phyloP scores from a whole-genome alignment of 2,329 filamentous ascomycete species.

The Colletotrichum cereale region DNA sequence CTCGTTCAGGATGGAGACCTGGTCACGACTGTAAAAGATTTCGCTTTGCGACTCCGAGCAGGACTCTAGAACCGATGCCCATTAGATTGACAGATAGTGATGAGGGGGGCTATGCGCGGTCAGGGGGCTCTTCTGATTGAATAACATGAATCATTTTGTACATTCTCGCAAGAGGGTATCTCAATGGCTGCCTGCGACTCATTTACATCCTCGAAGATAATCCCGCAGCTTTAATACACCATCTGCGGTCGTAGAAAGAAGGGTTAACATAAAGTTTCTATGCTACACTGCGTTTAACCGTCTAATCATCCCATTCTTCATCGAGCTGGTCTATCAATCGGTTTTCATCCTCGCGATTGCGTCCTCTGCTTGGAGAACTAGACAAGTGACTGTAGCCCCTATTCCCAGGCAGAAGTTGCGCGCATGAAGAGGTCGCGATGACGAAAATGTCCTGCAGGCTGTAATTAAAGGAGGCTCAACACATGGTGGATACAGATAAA shows the following conservation, averaged over 20 bases:
- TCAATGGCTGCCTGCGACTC: slow-evolving; percentile 37
- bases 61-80: background rate
- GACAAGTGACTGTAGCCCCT: slow-evolving; percentile 77
- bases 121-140: background rate
- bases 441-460: slow-evolving; percentile 71
- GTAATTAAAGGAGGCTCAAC: slow-evolving; percentile 40
- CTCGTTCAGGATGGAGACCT: slow-evolving; percentile 59
- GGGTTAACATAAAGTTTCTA: background rate
- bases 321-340: slow-evolving; percentile 94
- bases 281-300: background rate
- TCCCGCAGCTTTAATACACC: slow-evolving; percentile 11
- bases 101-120: background rate
- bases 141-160: slow-evolving; percentile 34
- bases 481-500: slow-evolving; percentile 41
- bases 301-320: slow-evolving; percentile 92
- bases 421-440: slow-evolving; percentile 77
- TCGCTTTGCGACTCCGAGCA: slow-evolving; percentile 13
- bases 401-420: slow-evolving; percentile 72
- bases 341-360: slow-evolving; percentile 85
- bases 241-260: background rate
- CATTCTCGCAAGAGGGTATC: slow-evolving; percentile 36
- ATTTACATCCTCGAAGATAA: slow-evolving; percentile 19
- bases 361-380: slow-evolving; percentile 62
- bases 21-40: slow-evolving; percentile 48
- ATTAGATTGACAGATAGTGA: background rate